These are phyloP conservation scores for Aspergillus sclerotiicarbonarius DNA, from an alignment of 495 filamentous ascomycete species.

Conservation along the genomic window DNA sequence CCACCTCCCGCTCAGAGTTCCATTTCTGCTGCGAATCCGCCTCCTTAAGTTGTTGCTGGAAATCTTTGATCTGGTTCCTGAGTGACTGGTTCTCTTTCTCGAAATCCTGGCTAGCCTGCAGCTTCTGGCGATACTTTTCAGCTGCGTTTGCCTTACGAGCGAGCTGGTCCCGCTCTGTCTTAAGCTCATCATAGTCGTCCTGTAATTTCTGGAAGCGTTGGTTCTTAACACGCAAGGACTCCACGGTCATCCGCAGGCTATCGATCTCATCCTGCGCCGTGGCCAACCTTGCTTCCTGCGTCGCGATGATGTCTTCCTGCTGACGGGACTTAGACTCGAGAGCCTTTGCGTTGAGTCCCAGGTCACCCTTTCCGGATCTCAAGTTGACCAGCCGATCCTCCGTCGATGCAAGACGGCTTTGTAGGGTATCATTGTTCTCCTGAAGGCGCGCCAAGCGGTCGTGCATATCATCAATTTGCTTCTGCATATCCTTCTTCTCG, in stretches of 20 bases:
- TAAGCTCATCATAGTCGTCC: conserved; percentile 68
- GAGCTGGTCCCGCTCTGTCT: conserved; percentile 69
- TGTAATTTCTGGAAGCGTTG: conserved; percentile 56
- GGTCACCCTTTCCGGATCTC: conserved; percentile 44
- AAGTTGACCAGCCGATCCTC: conserved; percentile 47
- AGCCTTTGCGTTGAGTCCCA: conserved; percentile 44
- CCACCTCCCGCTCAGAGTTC: conserved; percentile 49
- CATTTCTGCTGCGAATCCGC: conserved; percentile 47
- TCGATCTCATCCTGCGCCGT: conserved; percentile 37
- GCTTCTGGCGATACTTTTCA: conserved; percentile 72
- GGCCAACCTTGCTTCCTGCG: conserved; percentile 55
- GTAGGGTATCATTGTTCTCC: conserved; percentile 54
- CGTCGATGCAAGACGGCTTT: conserved; percentile 44
- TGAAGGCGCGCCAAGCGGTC: conserved; percentile 57
- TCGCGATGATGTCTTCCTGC: conserved; percentile 56
- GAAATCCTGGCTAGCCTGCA: conserved; percentile 67
- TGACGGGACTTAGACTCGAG: conserved; percentile 48
- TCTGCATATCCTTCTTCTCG: conserved; percentile 52
- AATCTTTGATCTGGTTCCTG: conserved; percentile 57
- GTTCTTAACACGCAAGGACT: conserved; percentile 26
- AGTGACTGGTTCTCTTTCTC: conserved; percentile 69
- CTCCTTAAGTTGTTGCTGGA: conserved; percentile 56
- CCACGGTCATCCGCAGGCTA: conserved; percentile 9
- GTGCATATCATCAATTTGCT: conserved; percentile 52
- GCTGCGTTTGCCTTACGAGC: conserved; percentile 75